phyloP scores from a whole-genome alignment of 2,329 filamentous ascomycete genomes.

The Lachnellula subtilissima region DNA sequence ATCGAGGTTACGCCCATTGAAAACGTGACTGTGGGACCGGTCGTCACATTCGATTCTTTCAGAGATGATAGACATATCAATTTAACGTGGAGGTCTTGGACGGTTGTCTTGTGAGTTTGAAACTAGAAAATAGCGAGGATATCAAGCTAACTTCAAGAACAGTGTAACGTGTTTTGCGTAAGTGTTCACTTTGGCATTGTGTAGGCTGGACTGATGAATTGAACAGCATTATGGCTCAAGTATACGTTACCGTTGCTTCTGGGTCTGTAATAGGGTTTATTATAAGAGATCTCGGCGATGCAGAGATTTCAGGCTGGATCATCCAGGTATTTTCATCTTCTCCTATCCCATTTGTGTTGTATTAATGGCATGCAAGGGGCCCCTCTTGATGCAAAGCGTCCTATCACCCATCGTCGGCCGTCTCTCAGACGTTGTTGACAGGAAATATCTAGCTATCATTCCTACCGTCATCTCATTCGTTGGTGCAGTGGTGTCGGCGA shows the following conservation, averaged over 20 bases:
- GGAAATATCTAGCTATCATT: constrained; percentile 48
- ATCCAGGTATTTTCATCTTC: constrained; percentile 39
- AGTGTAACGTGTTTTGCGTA: constrained; percentile 45
- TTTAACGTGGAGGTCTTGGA: constrained; percentile 52
- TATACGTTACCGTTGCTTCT: constrained; percentile 51
- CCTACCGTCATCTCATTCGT: constrained; percentile 50
- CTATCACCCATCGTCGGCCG: constrained; percentile 52
- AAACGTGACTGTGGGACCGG: constrained; percentile 1
- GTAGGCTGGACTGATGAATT: neutral
- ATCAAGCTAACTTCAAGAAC: constrained; percentile 12
- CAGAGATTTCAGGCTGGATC: constrained; percentile 49
- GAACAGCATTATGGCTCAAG: constrained; percentile 45
- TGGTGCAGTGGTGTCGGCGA: constrained; percentile 50
- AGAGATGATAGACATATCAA: constrained; percentile 38
- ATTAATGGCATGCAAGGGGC: constrained; percentile 38
- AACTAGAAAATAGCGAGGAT: constrained; percentile 32
- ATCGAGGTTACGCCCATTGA: constrained; percentile 11
- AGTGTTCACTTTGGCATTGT: constrained; percentile 13
- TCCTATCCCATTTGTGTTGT: constrained; percentile 1
- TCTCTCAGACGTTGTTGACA: constrained; percentile 51
- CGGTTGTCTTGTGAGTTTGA: constrained; percentile 38
- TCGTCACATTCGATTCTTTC: constrained; percentile 20
- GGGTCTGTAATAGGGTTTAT: constrained; percentile 53
- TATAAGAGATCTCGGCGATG: constrained; percentile 47
- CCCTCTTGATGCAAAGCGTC: constrained; percentile 52